Conservation (phyloP, 202 grass and related monocot species). For the Schoenoplectus tabernaemontani region DNA sequence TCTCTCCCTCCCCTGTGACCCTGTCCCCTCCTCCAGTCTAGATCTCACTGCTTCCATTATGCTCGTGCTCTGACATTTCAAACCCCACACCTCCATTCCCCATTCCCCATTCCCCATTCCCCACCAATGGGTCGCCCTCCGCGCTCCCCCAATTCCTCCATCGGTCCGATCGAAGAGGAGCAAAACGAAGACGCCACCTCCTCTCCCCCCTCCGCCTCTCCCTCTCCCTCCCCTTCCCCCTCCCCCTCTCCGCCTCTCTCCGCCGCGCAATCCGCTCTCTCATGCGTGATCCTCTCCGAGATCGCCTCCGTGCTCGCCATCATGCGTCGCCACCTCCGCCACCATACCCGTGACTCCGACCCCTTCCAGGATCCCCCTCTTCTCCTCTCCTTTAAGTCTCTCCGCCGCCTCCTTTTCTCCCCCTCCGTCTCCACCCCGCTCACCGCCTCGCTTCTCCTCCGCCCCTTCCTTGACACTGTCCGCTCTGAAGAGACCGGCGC, state of each 20-base stretch:
- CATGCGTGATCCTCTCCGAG: constrained; percentile 71
- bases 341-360: constrained; percentile 42
- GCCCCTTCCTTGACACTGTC: constrained; percentile 82
- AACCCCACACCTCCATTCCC: not conserved
- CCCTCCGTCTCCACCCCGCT: not conserved
- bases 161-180: constrained; percentile 22
- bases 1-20: not conserved
- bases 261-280: constrained; percentile 27
- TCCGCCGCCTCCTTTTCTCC: constrained; percentile 67
- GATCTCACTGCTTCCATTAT: constrained; percentile 2
- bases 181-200: constrained; percentile 18
- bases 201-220: not conserved
- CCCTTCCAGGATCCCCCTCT: constrained; percentile 56
- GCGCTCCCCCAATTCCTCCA: not conserved
- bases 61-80: not conserved
- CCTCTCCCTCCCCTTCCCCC: not conserved
- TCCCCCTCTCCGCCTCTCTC: constrained; percentile 6
- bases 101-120: not conserved
- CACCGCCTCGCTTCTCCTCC: constrained; percentile 35
- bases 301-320: constrained; percentile 70
- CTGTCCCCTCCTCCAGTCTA: not conserved
- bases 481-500: constrained; percentile 76
- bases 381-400: constrained; percentile 56
- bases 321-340: constrained; percentile 66
- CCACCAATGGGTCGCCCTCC: constrained; percentile 13